Conservation (phyloP, 1,284 basidiomycete genomes). For the Cutaneotrichosporon arboriforme region DNA sequence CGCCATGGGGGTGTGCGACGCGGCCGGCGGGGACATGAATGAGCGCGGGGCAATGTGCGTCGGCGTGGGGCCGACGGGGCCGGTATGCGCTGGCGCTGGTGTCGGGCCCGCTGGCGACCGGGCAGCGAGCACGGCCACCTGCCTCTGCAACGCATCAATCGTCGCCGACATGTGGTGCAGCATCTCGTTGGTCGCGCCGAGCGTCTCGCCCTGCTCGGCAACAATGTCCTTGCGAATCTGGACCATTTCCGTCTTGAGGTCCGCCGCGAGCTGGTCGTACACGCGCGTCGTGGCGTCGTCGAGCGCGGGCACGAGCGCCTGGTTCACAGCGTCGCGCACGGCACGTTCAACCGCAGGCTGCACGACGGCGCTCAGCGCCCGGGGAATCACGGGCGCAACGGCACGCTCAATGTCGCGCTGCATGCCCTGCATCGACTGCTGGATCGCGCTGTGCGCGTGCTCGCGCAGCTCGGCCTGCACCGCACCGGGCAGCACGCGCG, state of each 20-base stretch:
- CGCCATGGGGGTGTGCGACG: background rate
- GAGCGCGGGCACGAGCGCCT: slow-evolving; percentile 29
- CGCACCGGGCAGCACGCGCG: slow-evolving; percentile 25
- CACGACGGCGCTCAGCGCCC: slow-evolving; percentile 22
- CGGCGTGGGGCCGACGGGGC: background rate
- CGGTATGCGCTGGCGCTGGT: slow-evolving; percentile 2
- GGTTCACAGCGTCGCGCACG: slow-evolving; percentile 24
- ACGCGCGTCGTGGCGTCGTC: slow-evolving; percentile 16
- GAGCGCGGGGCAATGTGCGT: background rate
- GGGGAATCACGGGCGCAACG: slow-evolving; percentile 22
- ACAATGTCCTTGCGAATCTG: slow-evolving; percentile 29
- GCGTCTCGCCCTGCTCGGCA: slow-evolving; percentile 17
- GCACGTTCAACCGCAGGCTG: slow-evolving; percentile 29
- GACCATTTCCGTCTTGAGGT: slow-evolving; percentile 38
- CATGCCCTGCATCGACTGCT: slow-evolving; percentile 21
- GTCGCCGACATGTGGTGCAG: slow-evolving; percentile 20
- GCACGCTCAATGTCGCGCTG: slow-evolving; percentile 27
- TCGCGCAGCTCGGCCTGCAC: slow-evolving; percentile 17
- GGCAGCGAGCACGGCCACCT: slow-evolving; percentile 23
- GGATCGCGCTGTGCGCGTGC: slow-evolving; percentile 20
- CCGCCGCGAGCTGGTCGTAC: slow-evolving; percentile 28
- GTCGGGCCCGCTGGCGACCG: background rate
- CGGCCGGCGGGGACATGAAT: slow-evolving; percentile 3
- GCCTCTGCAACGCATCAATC: slow-evolving; percentile 27
- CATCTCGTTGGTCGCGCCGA: slow-evolving; percentile 13